These are phyloP conservation scores for Kentomonas sorsogonicus DNA, from an alignment of 208 protist species.

Conservation along the genomic window DNA sequence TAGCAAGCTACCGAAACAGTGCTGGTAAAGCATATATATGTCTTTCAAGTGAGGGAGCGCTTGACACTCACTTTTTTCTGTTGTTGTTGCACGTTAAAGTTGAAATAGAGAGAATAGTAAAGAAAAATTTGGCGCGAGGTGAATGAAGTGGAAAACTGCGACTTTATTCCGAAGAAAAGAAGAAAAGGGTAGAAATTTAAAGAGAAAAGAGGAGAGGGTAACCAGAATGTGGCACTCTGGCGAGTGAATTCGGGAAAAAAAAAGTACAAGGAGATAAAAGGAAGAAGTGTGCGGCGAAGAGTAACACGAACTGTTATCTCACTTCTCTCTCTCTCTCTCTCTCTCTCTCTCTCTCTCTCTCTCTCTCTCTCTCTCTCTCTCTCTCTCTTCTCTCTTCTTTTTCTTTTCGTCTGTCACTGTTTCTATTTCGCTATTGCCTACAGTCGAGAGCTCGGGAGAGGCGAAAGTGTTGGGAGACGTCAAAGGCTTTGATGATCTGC, in stretches of 20 bases:
- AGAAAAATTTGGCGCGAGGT: background rate
- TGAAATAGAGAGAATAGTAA: conserved; percentile 6
- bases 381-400: background rate
- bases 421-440: background rate
- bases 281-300: no score
- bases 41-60: no score
- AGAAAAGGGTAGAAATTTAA: no score
- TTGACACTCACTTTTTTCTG: no score
- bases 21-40: no score
- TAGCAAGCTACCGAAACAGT: no score
- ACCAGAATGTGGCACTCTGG: no score
- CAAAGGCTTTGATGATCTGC: background rate
- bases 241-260: no score
- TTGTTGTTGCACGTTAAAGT: background rate
- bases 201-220: no score
- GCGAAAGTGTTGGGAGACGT: background rate
- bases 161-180: background rate
- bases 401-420: background rate
- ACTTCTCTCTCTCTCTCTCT: background rate
- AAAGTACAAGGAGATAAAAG: no score
- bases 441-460: background rate
- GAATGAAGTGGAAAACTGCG: background rate
- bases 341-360: background rate
- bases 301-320: background rate
- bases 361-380: background rate